A percentile compares a stretch with the other conserved stretches of the same genome.
These are phyloP conservation scores for Ceratobasidium sp. DNA, from an alignment of 1,284 basidiomycete species.

Conservation along the genomic window DNA sequence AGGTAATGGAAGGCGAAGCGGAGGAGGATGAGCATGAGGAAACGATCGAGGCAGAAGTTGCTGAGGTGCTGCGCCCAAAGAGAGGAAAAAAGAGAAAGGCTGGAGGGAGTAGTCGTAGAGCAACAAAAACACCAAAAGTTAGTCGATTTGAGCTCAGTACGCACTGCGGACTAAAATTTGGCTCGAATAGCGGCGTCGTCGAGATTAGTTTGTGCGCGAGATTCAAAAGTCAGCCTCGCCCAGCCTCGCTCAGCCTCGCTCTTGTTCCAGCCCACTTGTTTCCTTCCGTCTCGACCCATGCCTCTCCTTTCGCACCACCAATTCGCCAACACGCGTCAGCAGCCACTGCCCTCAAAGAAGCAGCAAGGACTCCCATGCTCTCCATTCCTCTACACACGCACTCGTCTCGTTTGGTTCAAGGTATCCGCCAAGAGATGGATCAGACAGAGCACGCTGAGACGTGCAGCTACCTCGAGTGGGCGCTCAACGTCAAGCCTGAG, in stretches of 20 bases:
- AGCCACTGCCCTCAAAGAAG: conserved; percentile 39
- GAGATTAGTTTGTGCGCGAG: neutral
- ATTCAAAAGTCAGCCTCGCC: too few species aligned
- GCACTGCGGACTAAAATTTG: neutral
- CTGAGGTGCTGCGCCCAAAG: neutral
- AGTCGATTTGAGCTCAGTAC: neutral
- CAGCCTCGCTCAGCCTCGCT: too few species aligned
- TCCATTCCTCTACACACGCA: conserved; percentile 39
- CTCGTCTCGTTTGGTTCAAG: conserved; percentile 27
- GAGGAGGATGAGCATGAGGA: neutral
- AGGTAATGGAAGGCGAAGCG: neutral
- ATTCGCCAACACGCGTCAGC: conserved; percentile 21
- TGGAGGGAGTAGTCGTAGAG: neutral
- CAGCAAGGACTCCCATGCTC: conserved; percentile 40
- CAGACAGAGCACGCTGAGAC: too few species aligned
- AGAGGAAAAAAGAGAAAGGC: neutral
- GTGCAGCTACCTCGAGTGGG: too few species aligned
- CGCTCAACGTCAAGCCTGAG: too few species aligned
- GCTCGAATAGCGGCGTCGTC: neutral
- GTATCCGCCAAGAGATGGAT: too few species aligned
- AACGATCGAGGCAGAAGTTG: neutral
- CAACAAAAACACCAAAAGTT: neutral
- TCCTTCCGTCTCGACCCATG: conserved; percentile 21
- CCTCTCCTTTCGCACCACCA: conserved; percentile 30
- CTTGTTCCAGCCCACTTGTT: conserved; percentile 16